phyloP scores from a whole-genome alignment of 192 early-diverging fungal species.

The Funneliformis mosseae region DNA sequence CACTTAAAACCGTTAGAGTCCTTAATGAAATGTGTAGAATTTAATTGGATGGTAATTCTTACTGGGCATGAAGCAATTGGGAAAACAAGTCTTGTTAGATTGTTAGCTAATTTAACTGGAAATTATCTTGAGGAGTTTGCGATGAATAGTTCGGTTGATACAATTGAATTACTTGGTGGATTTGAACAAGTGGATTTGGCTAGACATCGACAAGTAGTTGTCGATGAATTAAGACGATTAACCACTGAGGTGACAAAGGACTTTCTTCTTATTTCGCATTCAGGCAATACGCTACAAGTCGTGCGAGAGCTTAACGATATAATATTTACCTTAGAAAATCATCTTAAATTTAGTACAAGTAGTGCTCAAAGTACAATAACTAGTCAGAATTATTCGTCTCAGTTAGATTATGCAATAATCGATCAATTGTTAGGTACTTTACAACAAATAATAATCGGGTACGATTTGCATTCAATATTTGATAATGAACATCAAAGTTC shows the following conservation, averaged over 20 bases:
- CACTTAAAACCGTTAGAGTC: conserved; percentile 71
- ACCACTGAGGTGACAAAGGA: conserved; percentile 48
- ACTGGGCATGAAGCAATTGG: conserved; percentile 83
- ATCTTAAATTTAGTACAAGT: conserved; percentile 32
- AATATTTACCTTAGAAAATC: conserved; percentile 41
- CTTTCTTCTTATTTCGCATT: conserved; percentile 39
- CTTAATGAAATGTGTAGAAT: conserved; percentile 85
- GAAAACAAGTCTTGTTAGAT: conserved; percentile 85
- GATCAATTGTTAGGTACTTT: conserved; percentile 5
- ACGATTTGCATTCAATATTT: conserved; percentile 34
- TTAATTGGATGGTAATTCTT: conserved; percentile 90
- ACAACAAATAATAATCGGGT: conserved; percentile 21
- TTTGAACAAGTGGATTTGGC: conserved; percentile 94
- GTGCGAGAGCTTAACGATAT: conserved; percentile 41
- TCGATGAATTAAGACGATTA: conserved; percentile 49
- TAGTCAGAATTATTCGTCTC: not conserved
- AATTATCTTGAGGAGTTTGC: conserved; percentile 88
- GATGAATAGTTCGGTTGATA: conserved; percentile 94
- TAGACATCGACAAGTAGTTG: conserved; percentile 61
- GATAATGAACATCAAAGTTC: not conserved
- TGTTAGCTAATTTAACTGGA: conserved; percentile 80
- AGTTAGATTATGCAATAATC: conserved; percentile 4
- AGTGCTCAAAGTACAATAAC: not conserved
- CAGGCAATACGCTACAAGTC: conserved; percentile 23
- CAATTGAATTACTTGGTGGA: conserved; percentile 93